Percentiles rank a stretch among this genome's conserved stretches.
Evolutionary conservation across 2,329 filamentous ascomycete species (phyloP).

Genomic region (Ophiostoma piceae): DNA sequence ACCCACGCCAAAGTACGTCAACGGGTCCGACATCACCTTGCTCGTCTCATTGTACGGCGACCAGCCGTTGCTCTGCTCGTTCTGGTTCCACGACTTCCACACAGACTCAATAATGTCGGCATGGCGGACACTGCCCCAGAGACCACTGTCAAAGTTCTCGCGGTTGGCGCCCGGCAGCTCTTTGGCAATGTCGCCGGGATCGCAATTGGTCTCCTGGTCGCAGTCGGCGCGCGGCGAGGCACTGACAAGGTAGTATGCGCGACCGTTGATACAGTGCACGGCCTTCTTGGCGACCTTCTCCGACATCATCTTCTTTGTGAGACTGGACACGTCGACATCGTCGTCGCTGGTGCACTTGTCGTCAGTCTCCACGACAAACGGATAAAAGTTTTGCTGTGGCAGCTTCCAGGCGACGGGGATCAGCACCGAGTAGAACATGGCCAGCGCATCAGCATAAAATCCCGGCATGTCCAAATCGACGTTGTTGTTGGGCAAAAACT

Average conservation of each 20-base stretch:
- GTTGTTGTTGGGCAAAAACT: not conserved
- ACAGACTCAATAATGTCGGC: not conserved
- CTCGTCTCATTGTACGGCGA: not conserved
- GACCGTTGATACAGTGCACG: not conserved
- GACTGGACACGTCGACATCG: not conserved
- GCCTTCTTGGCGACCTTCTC: not conserved
- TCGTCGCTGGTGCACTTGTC: not conserved
- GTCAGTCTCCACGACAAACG: not conserved
- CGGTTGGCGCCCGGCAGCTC: not conserved
- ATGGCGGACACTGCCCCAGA: not conserved
- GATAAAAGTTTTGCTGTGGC: not conserved
- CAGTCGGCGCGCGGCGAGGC: not conserved
- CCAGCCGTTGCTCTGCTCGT: not conserved
- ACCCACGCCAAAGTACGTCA: not conserved
- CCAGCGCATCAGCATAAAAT: not conserved
- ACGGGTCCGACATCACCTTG: not conserved
- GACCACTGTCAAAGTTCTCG: not conserved
- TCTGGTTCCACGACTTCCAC: constrained; percentile 1
- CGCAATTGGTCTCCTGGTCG: not conserved
- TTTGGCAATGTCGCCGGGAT: not conserved
- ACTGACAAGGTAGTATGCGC: not conserved
- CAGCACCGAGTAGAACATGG: not conserved
- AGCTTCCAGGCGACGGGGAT: not conserved
- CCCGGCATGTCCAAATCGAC: not conserved
- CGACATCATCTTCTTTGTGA: not conserved